A percentile compares a stretch with the other conserved stretches of the same genome.
These are phyloP conservation scores for Gossypium mustelinum DNA, from an alignment of 345 rosid genomes.

Conservation along the genomic window DNA sequence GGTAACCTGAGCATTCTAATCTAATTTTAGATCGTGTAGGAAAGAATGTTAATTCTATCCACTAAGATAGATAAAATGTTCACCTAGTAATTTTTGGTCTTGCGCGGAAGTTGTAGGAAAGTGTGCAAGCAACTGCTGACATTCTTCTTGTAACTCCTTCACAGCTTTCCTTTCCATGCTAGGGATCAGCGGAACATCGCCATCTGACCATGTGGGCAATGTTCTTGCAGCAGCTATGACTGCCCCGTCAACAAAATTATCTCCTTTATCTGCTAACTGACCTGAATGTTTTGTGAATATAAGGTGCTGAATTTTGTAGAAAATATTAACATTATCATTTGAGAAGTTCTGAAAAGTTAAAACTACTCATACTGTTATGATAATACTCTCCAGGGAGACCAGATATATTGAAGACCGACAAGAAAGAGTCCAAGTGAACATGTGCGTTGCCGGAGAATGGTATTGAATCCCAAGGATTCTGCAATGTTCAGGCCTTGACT, in stretches of 20 bases:
- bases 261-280: conserved; percentile 36
- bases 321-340: neutral
- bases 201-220: conserved; percentile 82
- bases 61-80: conserved; percentile 2
- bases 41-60: neutral
- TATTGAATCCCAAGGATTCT: conserved; percentile 92
- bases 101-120: conserved; percentile 66
- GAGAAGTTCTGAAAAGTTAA: neutral
- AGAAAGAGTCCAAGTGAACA: conserved; percentile 79
- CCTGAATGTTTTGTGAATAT: conserved; percentile 28
- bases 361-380: conserved; percentile 51
- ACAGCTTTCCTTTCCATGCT: conserved; percentile 71
- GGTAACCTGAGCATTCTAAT: neutral
- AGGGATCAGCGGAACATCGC: conserved; percentile 77
- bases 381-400: conserved; percentile 87
- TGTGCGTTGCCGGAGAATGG: conserved; percentile 67
- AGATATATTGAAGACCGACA: conserved; percentile 72
- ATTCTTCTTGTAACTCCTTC: conserved; percentile 78
- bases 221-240: conserved; percentile 88
- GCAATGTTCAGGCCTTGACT: conserved; percentile 22
- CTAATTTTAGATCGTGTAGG: neutral
- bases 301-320: neutral
- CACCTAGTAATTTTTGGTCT: conserved; percentile 76
- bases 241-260: conserved; percentile 76
- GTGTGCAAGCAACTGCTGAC: conserved; percentile 58